Conservation (phyloP, 352 stramenopile genomes). For the Phytophthora sojae region DNA sequence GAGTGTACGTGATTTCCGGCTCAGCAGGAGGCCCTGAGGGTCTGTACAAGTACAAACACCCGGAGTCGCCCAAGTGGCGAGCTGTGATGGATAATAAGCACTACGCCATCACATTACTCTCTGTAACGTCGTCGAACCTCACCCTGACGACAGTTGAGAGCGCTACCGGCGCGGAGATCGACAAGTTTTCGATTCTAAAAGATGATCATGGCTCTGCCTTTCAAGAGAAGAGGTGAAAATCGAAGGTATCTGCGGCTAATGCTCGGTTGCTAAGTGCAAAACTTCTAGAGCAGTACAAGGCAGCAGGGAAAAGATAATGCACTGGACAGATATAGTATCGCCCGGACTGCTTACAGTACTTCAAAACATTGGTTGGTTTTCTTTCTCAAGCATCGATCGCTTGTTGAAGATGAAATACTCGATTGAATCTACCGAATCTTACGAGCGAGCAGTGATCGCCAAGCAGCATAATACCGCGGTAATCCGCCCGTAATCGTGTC, state of each 20-base stretch:
- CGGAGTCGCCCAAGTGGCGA: slow-evolving; percentile 31
- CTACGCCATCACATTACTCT: slow-evolving; percentile 41
- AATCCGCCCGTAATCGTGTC: background rate
- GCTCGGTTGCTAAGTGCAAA: too few species aligned
- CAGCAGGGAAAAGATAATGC: too few species aligned
- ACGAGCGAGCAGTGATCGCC: too few species aligned
- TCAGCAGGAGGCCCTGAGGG: slow-evolving; percentile 45
- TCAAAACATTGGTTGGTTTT: too few species aligned
- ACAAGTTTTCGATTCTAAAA: slow-evolving; percentile 57
- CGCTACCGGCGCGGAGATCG: slow-evolving; percentile 19
- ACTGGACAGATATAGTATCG: too few species aligned
- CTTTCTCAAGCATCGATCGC: too few species aligned
- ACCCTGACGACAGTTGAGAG: slow-evolving; percentile 38
- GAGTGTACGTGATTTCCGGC: slow-evolving; percentile 58
- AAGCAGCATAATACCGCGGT: background rate
- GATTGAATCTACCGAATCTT: too few species aligned
- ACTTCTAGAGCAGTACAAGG: too few species aligned
- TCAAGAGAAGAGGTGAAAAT: background rate
- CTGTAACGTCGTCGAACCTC: slow-evolving; percentile 35
- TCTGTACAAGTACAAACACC: slow-evolving; percentile 29
- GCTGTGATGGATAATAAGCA: slow-evolving; percentile 34
- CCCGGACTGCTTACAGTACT: too few species aligned
- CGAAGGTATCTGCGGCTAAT: background rate
- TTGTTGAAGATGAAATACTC: background rate
- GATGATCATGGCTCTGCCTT: background rate